phyloP scores from a whole-genome alignment of 2,329 filamentous ascomycete species.

The Colletotrichum sp. region DNA sequence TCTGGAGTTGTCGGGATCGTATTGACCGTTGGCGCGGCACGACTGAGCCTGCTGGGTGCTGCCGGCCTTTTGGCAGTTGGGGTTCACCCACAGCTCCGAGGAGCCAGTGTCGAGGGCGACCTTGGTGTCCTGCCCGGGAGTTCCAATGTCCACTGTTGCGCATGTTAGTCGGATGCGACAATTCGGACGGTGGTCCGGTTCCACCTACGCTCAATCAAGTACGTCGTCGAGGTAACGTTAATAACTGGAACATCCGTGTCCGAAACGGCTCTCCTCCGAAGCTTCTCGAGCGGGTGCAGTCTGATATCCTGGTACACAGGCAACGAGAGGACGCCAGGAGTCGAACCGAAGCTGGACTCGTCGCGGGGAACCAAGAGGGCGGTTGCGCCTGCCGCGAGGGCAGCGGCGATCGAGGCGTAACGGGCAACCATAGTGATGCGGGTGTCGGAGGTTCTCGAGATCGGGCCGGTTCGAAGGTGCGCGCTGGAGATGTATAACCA shows the following conservation, averaged over 20 bases:
- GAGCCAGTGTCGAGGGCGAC: constrained; percentile 59
- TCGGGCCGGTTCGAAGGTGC: background rate
- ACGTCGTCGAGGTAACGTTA: constrained; percentile 22
- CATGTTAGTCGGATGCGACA: background rate
- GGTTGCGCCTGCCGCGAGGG: constrained; percentile 4
- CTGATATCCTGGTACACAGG: constrained; percentile 22
- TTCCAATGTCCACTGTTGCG: constrained; percentile 31
- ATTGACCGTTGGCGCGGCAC: constrained; percentile 48
- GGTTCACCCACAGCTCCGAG: constrained; percentile 61
- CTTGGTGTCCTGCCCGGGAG: constrained; percentile 45
- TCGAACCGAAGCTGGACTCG: background rate
- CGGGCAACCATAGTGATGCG: background rate
- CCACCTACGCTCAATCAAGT: constrained; percentile 21
- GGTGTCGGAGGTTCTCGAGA: background rate
- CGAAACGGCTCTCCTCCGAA: constrained; percentile 12
- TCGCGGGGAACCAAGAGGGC: background rate
- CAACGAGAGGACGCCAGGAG: constrained; percentile 15
- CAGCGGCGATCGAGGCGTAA: background rate
- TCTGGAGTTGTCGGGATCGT: constrained; percentile 31
- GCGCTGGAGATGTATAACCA: background rate
- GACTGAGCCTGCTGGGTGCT: constrained; percentile 34
- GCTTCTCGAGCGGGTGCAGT: constrained; percentile 7
- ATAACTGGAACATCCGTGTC: constrained; percentile 17
- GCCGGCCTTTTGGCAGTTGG: constrained; percentile 46
- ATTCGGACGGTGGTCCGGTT: background rate